Base-by-base conservation (phyloP, 179 eudicot genomes). In the Corrigiola litoralis region DNA sequence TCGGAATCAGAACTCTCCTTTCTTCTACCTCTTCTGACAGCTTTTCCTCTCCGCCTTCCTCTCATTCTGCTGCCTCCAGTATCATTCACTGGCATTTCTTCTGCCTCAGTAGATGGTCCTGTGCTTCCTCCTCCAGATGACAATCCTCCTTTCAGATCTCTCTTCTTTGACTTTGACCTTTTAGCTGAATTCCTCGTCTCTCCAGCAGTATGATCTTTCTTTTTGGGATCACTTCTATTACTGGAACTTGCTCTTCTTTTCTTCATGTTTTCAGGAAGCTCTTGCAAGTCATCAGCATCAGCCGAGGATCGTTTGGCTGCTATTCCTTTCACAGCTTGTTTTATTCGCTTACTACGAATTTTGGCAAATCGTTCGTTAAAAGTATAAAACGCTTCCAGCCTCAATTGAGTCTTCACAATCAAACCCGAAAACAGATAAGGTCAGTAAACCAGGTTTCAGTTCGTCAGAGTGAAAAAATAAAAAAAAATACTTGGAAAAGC, bases 331-430 rank as follows among this genome's bases (percentile, higher is more conserved):
- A 92, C 80, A 63, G 98, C 96, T 63, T 90, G 81, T 44, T 79
- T 78, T 46, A 92, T 81, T 81, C 98, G 87, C 84, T 83, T 92
- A 65, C 98, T 92, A 51, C 92, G 90, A 63, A 92, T 87, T 82
- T 92, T 92, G 5, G 98, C 98, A 79, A 92, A 92, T 75, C 82
- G 83, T 79, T 92, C 98, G 65, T 90, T 90, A 82, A 92, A 92
- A 67, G 86, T 79, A 75, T 90, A 92, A 77, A 92, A 92, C 66
- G 98, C 98, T 86, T 92, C 98, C 73, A 92, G 65, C 40, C 98
- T 88, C 73, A 92, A 71, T 84, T 90, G 96, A 62, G 96, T 89
- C 98, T 92, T 70, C 72, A 78, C 25, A 38, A 75, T 52, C 61
- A 66, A 25, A 41, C 20, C 54, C 17, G n/a, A 52, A 34, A 65